Evolutionary conservation across 306 rosid genomes (phyloP).

Genomic region (Sicyos baderoa): DNA sequence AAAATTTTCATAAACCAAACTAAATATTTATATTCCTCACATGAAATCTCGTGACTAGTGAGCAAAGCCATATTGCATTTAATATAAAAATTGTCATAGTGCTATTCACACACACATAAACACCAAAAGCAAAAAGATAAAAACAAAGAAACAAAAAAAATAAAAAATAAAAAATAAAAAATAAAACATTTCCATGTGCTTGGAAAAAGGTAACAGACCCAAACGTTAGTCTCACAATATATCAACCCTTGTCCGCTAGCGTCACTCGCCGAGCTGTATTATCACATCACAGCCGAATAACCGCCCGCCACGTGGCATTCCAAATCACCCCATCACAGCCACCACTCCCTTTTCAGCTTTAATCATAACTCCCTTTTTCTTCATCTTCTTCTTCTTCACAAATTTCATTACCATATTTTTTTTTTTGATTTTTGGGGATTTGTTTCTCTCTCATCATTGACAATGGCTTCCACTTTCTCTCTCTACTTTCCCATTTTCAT

Average conservation of each 20-base stretch:
- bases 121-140: too few species aligned
- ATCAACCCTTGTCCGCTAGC: background rate
- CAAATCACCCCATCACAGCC: background rate
- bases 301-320: background rate
- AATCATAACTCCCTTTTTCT: background rate
- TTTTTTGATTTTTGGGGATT: too few species aligned
- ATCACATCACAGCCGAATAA: slow-evolving; percentile 8
- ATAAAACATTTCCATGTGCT: slow-evolving; percentile 1
- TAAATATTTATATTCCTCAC: too few species aligned
- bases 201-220: background rate
- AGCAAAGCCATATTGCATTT: too few species aligned
- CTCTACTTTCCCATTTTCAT: slow-evolving; percentile 11
- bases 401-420: background rate
- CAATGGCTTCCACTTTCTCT: slow-evolving; percentile 14
- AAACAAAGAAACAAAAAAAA: too few species aligned
- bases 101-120: too few species aligned
- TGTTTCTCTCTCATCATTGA: background rate
- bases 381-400: background rate
- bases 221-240: too few species aligned
- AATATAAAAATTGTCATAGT: too few species aligned
- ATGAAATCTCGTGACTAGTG: too few species aligned
- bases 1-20: too few species aligned
- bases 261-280: background rate
- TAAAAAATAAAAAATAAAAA: background rate
- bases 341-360: background rate